phyloP scores from a whole-genome alignment of 148 eudicot genomes.

The Amaranthus hypochondriacus region DNA sequence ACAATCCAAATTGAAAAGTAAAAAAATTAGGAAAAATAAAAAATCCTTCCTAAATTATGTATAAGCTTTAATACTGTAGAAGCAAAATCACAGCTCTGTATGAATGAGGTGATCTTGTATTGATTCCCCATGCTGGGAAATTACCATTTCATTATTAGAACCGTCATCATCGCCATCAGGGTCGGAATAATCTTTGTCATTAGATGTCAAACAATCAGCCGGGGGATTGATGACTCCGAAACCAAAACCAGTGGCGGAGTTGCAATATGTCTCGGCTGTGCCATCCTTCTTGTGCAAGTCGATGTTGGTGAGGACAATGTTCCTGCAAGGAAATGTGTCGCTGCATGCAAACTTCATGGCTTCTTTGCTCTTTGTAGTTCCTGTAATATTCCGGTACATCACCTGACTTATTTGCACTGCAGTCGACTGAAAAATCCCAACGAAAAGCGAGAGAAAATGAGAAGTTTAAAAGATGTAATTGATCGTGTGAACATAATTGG shows the following conservation, averaged over 20 bases:
- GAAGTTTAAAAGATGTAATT: neutral
- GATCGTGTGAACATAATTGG: constrained; percentile 10
- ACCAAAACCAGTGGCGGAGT: constrained; percentile 57
- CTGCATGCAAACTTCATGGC: constrained; percentile 95
- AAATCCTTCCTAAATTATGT: constrained; percentile 21
- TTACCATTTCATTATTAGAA: constrained; percentile 12
- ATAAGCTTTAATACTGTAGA: neutral
- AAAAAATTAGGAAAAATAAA: neutral
- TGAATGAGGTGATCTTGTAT: constrained; percentile 41
- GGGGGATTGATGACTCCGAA: constrained; percentile 68
- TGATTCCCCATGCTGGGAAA: constrained; percentile 25
- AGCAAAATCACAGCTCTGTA: constrained; percentile 63
- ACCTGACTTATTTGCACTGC: constrained; percentile 81
- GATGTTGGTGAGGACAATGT: constrained; percentile 65
- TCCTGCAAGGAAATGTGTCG: constrained; percentile 66
- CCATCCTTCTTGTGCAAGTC: constrained; percentile 65
- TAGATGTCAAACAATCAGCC: constrained; percentile 73
- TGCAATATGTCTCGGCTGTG: constrained; percentile 62
- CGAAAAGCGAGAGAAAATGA: neutral
- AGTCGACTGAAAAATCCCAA: constrained; percentile 38
- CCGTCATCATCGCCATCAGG: neutral
- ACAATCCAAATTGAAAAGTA: constrained; percentile 12
- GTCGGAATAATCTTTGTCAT: constrained; percentile 31
- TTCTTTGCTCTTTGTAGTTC: constrained; percentile 60
- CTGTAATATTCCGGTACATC: constrained; percentile 74